phyloP scores from a whole-genome alignment of 2,329 filamentous ascomycete species.

The Sporothrix brunneoviolacea region DNA sequence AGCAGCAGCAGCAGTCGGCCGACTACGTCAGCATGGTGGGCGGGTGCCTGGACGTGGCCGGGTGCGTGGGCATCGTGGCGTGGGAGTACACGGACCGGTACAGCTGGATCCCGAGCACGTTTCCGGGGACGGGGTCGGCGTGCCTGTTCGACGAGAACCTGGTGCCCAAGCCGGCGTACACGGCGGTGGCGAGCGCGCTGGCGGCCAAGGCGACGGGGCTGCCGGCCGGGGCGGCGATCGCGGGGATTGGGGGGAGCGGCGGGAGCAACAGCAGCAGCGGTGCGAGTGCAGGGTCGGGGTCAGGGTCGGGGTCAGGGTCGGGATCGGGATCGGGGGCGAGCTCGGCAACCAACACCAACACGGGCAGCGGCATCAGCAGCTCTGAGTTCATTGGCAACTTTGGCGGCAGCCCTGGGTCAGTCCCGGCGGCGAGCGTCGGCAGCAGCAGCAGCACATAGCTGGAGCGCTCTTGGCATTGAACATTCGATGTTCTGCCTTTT shows the following conservation, averaged over 20 bases:
- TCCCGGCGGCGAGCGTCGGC: neutral
- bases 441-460: neutral
- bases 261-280: neutral
- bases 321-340: neutral
- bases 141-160: constrained; percentile 33
- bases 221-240: constrained; percentile 3
- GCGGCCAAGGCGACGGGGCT: constrained; percentile 7
- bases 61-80: constrained; percentile 38
- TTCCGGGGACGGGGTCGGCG: constrained; percentile 34
- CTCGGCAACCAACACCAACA: neutral
- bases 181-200: constrained; percentile 26
- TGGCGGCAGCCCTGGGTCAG: constrained; percentile 1
- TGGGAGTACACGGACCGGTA: constrained; percentile 37
- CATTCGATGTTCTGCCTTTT: no score
- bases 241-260: constrained; percentile 1
- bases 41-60: constrained; percentile 30
- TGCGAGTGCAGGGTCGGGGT: neutral
- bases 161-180: constrained; percentile 35
- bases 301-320: no score
- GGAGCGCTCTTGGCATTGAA: no score
- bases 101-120: constrained; percentile 28
- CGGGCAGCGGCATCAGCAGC: no score
- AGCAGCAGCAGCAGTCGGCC: constrained; percentile 43
- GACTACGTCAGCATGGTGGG: constrained; percentile 38
- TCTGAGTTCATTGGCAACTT: constrained; percentile 4